Base-by-base conservation (phyloP, 805 yeast genomes). In the Yamadazyma laniorum region DNA sequence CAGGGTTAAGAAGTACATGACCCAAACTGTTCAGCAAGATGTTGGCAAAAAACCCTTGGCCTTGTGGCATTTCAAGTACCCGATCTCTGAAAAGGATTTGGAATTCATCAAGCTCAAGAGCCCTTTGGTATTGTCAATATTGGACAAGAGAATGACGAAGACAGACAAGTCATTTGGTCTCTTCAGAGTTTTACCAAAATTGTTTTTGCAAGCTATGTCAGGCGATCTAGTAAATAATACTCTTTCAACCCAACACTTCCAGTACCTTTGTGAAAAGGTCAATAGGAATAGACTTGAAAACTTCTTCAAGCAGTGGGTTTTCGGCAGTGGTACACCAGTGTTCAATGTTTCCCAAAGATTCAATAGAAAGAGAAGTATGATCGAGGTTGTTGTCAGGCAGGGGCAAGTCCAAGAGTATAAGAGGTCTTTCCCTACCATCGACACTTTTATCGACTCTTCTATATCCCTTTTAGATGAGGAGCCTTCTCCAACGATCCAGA, bases 231-330 rank as follows among this genome's bases (percentile, higher is more conserved):
- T 77, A 12, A 84, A 83, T 52, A 87, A 93, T 9, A 73, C 80
- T 12, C 59, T 91, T 18, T 82, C 95, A 5, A 81, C 96, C 0
- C 67, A 73, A 8, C 97, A 93, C 61, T 90, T 93, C 54, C 95
- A 85, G 51, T 82, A 85, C 49, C 83, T 89, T n/a, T 90, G 97
- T 60, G 99, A 93, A 56, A 85, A 89, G 50, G 97, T 93, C 6
- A 87, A 91, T 40, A 88, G 91, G 49, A 85, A 81, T 50, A 80
- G 85, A 44, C 68, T 93, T 6, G 96, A 86, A 31, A 52, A 70
- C 1, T 93, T 93, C 53, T 93, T 93, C 61, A 82, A 80, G 49
- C 96, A 95, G 57, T 93, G 99, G 99, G 85, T 93, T 2, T 79
- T 71, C 59, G 87, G 93, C 3, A 70, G 85, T 1, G 98, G 98